Evolutionary conservation across 495 filamentous ascomycete species (phyloP).

Genomic region (Pseudevernia furfuracea): DNA sequence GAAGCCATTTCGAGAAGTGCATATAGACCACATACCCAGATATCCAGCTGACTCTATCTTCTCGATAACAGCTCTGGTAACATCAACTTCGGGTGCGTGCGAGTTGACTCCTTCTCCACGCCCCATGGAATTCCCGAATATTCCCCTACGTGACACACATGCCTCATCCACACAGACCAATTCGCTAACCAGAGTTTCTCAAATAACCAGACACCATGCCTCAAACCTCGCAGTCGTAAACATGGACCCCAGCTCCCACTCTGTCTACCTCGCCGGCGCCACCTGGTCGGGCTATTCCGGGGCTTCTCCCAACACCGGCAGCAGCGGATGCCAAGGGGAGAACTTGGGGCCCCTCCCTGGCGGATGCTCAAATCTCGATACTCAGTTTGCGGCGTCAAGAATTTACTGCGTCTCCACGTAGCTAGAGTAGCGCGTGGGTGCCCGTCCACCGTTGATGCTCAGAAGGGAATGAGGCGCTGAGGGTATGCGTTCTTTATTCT

Average conservation of each 20-base stretch:
- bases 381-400: too few relatives aligned
- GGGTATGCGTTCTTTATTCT: too few relatives aligned
- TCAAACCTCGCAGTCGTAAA: not conserved
- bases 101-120: not conserved
- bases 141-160: not conserved
- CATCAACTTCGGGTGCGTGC: not conserved
- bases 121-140: not conserved
- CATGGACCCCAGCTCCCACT: conserved; percentile 9
- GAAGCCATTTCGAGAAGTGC: not conserved
- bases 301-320: too few relatives aligned
- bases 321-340: too few relatives aligned
- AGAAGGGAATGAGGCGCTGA: too few relatives aligned
- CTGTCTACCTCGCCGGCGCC: conserved; percentile 14
- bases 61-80: not conserved
- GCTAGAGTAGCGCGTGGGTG: too few relatives aligned
- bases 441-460: too few relatives aligned
- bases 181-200: not conserved
- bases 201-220: not conserved
- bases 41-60: not conserved
- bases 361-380: too few relatives aligned
- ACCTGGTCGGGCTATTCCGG: too few relatives aligned
- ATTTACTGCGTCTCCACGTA: too few relatives aligned
- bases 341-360: too few relatives aligned
- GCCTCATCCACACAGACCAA: not conserved
- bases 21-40: not conserved